These are phyloP conservation scores for Arthrobotrys iridis DNA, from an alignment of 2,329 filamentous ascomycete genomes.

Conservation along the genomic window DNA sequence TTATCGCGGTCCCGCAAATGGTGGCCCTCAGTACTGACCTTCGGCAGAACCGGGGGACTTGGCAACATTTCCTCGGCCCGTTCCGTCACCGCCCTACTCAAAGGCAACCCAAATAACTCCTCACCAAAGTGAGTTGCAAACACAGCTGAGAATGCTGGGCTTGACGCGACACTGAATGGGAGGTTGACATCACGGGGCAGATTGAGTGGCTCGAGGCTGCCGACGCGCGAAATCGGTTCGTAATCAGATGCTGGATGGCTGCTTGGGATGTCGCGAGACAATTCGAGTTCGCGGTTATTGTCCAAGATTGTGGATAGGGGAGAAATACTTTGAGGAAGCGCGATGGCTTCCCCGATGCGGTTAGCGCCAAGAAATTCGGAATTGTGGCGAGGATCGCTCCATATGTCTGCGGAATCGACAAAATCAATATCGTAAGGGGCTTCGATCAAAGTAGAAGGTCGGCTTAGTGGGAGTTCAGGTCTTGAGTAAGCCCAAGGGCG, in stretches of 20 bases:
- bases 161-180: slow-evolving; percentile 32
- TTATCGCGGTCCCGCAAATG: neutral
- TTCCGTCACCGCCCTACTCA: slow-evolving; percentile 26
- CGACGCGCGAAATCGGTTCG: neutral
- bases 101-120: slow-evolving; percentile 19
- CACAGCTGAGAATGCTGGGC: slow-evolving; percentile 12
- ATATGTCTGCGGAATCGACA: neutral
- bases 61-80: slow-evolving; percentile 5
- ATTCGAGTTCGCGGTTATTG: neutral
- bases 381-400: slow-evolving; percentile 12
- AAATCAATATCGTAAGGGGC: neutral
- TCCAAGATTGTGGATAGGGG: slow-evolving; percentile 14
- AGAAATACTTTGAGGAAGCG: slow-evolving; percentile 34
- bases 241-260: slow-evolving; percentile 31
- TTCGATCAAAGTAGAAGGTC: slow-evolving; percentile 17
- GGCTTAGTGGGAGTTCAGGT: slow-evolving; percentile 25
- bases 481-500: no score
- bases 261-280: slow-evolving; percentile 5
- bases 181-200: slow-evolving; percentile 13
- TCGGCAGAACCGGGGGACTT: neutral
- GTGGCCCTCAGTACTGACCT: neutral
- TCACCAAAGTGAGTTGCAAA: slow-evolving; percentile 12
- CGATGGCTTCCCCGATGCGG: slow-evolving; percentile 23
- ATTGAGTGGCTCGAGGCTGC: neutral
- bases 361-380: slow-evolving; percentile 34